A percentile compares a stretch with the other conserved stretches of the same genome.
Conservation (phyloP, 768 basidiomycete genomes). For the Scleroderma citrinum region DNA sequence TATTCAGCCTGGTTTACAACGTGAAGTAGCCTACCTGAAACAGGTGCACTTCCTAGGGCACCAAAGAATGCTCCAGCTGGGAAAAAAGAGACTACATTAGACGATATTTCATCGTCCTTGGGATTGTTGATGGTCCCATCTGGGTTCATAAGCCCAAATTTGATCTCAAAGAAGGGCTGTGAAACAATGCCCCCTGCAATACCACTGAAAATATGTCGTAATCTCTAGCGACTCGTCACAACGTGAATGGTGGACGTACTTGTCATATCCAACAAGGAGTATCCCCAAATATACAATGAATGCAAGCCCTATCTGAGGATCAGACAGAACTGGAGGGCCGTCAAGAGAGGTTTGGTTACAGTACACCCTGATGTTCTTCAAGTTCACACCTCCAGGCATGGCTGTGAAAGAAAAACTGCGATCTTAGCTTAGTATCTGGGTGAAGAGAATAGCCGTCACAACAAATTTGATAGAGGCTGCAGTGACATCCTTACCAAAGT, state of each 20-base stretch:
- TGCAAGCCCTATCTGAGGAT: slow-evolving; percentile 48
- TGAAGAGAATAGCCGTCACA: too few species aligned
- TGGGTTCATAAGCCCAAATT: slow-evolving; percentile 1
- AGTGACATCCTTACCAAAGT: too few species aligned
- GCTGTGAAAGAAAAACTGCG: not conserved
- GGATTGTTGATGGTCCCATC: slow-evolving; percentile 38
- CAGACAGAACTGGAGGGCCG: not conserved
- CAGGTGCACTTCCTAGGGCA: slow-evolving; percentile 53
- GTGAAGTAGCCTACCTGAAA: slow-evolving; percentile 46
- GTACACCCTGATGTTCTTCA: slow-evolving; percentile 60
- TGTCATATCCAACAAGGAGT: slow-evolving; percentile 78
- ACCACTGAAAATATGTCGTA: slow-evolving; percentile 37
- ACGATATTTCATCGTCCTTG: slow-evolving; percentile 62
- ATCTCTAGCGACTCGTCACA: not conserved
- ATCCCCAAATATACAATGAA: slow-evolving; percentile 76
- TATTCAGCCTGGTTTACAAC: slow-evolving; percentile 31
- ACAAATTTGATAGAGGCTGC: too few species aligned
- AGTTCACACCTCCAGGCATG: slow-evolving; percentile 6
- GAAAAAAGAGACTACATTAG: slow-evolving; percentile 82
- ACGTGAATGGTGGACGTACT: slow-evolving; percentile 34
- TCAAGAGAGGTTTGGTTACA: slow-evolving; percentile 36
- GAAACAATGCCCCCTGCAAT: slow-evolving; percentile 65
- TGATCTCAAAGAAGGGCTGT: slow-evolving; percentile 20
- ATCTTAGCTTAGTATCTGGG: too few species aligned
- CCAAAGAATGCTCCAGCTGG: slow-evolving; percentile 88